Conservation (phyloP, 495 filamentous ascomycete genomes). For the Friedmanniomyces simplex region DNA sequence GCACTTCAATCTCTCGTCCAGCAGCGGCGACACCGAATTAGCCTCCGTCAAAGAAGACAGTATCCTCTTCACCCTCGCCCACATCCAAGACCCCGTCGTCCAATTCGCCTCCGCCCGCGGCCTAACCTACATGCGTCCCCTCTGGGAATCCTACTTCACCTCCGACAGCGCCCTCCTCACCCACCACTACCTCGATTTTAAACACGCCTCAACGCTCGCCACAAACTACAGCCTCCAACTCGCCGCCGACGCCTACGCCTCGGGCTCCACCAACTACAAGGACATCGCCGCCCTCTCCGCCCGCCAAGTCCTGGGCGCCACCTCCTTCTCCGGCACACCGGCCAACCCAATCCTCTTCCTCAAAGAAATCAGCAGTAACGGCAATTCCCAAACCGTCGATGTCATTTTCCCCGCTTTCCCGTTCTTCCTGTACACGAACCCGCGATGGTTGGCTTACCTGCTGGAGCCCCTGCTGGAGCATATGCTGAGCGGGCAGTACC, state of each 20-base stretch:
- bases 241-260: constrained; percentile 56
- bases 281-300: constrained; percentile 83
- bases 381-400: constrained; percentile 92
- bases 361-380: constrained; percentile 92
- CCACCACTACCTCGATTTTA: constrained; percentile 33
- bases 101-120: constrained; percentile 80
- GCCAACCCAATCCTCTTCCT: constrained; percentile 76
- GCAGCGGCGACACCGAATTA: not conserved
- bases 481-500: constrained; percentile 83
- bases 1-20: constrained; percentile 42
- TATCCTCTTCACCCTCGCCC: constrained; percentile 70
- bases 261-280: constrained; percentile 65
- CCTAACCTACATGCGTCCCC: constrained; percentile 69
- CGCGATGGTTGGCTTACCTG: constrained; percentile 80
- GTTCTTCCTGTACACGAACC: constrained; percentile 93
- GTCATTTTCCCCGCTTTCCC: constrained; percentile 94
- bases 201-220: constrained; percentile 27
- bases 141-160: constrained; percentile 60
- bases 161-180: constrained; percentile 23
- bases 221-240: constrained; percentile 67
- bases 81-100: constrained; percentile 72
- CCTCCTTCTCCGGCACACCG: constrained; percentile 77
- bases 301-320: constrained; percentile 87
- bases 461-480: constrained; percentile 87
- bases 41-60: constrained; percentile 34